Evolutionary conservation across 805 yeast genomes (phyloP).

Genomic region (Ogataea pini): DNA sequence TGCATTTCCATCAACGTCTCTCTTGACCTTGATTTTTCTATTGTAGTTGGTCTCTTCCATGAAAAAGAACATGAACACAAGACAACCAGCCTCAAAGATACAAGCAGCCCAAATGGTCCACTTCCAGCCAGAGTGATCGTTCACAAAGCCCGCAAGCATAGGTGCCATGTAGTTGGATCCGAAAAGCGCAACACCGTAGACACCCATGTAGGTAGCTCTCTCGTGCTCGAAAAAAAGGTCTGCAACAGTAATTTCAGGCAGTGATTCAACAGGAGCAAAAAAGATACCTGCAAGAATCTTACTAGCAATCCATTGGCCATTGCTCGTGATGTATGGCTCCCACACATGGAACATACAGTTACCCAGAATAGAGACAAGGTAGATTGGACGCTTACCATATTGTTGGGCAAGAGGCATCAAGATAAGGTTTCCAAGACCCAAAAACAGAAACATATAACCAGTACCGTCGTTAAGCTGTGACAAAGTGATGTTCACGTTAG

Average conservation of each 20-base stretch:
- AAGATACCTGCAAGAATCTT: constrained; percentile 35
- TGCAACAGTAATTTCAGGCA: constrained; percentile 50
- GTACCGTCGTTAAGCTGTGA: constrained; percentile 39
- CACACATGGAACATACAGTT: constrained; percentile 34
- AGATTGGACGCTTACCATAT: constrained; percentile 41
- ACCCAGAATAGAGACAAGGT: constrained; percentile 35
- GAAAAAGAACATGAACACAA: constrained; percentile 41
- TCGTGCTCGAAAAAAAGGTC: constrained; percentile 56
- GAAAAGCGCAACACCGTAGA: constrained; percentile 55
- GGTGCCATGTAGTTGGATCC: constrained; percentile 60
- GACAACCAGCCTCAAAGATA: constrained; percentile 46
- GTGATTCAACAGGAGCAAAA: constrained; percentile 44
- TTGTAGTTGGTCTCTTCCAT: constrained; percentile 60
- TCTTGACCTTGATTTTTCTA: constrained; percentile 29
- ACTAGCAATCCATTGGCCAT: constrained; percentile 36
- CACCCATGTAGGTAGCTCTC: constrained; percentile 46
- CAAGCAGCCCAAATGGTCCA: constrained; percentile 55
- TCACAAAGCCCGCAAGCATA: constrained; percentile 57
- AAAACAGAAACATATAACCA: constrained; percentile 42
- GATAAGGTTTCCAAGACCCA: constrained; percentile 41
- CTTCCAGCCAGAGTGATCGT: constrained; percentile 49
- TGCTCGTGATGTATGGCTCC: constrained; percentile 35
- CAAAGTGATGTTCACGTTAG: constrained; percentile 27
- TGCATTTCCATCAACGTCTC: constrained; percentile 26
- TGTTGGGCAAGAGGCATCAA: constrained; percentile 41